Evolutionary conservation across 139 green algal species (phyloP).

Genomic region (Chlamydomonas sphaeroides): DNA sequence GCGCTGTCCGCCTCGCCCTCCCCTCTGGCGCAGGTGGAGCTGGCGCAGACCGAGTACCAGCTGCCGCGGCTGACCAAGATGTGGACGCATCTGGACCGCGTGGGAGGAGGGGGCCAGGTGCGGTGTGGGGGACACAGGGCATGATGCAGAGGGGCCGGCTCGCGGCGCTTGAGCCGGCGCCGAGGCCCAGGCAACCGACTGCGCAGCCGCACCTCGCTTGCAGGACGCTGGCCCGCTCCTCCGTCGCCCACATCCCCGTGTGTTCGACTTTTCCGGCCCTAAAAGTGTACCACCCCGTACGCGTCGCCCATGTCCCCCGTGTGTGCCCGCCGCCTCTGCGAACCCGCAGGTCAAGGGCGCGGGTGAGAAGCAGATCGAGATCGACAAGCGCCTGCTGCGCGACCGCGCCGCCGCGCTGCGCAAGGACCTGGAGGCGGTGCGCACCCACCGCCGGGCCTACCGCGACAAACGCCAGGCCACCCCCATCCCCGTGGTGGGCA

Average conservation of each 20-base stretch:
- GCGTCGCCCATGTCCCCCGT: no score
- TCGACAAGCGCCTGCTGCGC: slow-evolving; percentile 93
- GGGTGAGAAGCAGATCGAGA: slow-evolving; percentile 99
- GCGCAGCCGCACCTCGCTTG: no score
- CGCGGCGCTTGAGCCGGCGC: no score
- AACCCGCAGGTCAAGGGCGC: slow-evolving; percentile 77
- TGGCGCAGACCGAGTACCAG: slow-evolving; percentile 96
- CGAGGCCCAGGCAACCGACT: no score
- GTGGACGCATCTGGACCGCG: slow-evolving; percentile 97
- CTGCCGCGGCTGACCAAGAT: slow-evolving; percentile 95
- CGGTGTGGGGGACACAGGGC: no score
- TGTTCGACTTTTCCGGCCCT: no score
- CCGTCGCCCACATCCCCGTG: no score
- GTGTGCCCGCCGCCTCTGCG: no score
- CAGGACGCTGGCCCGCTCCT: no score
- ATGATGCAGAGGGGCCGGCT: no score
- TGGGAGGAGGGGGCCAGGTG: slow-evolving; percentile 76
- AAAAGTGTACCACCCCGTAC: no score
- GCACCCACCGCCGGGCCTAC: slow-evolving; percentile 77
- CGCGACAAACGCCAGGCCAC: slow-evolving; percentile 67
- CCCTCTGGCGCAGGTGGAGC: slow-evolving; percentile 79
- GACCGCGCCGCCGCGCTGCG: slow-evolving; percentile 60
- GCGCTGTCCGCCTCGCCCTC: no score
- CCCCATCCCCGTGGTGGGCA: slow-evolving; percentile 86
- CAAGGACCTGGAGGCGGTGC: slow-evolving; percentile 75